Conservation (phyloP, 257 asterid species). For the Solanum bulbocastanum region DNA sequence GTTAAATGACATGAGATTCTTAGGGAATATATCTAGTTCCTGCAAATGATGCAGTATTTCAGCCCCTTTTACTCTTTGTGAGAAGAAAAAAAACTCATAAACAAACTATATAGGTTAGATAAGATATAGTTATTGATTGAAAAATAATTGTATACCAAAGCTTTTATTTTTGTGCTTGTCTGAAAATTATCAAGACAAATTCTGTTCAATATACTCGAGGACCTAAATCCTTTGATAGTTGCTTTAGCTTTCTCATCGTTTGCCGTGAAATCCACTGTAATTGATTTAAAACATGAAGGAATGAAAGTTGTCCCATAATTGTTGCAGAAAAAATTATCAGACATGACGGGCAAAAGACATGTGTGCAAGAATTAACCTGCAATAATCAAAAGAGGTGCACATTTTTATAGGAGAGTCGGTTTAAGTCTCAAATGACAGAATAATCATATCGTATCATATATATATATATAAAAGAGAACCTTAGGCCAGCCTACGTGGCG, state of each 20-base stretch:
- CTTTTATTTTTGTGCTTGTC: slow-evolving; percentile 86
- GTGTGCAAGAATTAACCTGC: slow-evolving; percentile 24
- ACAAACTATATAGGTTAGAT: neutral
- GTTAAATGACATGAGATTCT: too few species aligned
- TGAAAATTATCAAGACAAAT: slow-evolving; percentile 55
- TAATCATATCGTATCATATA: too few species aligned
- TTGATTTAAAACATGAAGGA: too few species aligned
- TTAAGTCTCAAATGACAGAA: neutral
- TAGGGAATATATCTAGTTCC: too few species aligned
- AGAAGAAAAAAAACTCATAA: neutral
- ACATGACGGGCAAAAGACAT: too few species aligned
- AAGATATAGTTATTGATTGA: neutral
- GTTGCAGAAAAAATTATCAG: too few species aligned
- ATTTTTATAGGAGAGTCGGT: neutral
- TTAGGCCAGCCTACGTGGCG: too few species aligned
- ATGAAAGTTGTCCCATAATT: too few species aligned
- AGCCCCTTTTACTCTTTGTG: neutral
- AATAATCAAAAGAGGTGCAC: slow-evolving; percentile 1
- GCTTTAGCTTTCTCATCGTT: too few species aligned
- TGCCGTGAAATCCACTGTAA: too few species aligned
- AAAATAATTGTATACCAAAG: slow-evolving; percentile 49
- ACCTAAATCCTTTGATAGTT: too few species aligned
- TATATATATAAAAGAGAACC: too few species aligned
- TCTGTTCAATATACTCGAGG: slow-evolving; percentile 38
- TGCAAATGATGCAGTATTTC: neutral